These are phyloP conservation scores for Capronia epimyces DNA, from an alignment of 2,329 filamentous ascomycete genomes.

Conservation along the genomic window DNA sequence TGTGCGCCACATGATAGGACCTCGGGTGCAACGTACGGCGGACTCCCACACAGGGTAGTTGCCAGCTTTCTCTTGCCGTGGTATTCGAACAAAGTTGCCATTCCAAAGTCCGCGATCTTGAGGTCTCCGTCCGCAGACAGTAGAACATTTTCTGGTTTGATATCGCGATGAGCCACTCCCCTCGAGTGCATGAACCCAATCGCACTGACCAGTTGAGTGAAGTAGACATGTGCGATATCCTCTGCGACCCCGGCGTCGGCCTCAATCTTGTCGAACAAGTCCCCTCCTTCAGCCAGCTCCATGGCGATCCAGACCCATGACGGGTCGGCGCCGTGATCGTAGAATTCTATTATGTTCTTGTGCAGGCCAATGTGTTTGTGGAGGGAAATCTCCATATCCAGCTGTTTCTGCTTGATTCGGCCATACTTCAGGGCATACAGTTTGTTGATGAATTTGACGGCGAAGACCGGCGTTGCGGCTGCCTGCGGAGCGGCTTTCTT, in stretches of 20 bases:
- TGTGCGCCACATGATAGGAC: slow-evolving; percentile 58
- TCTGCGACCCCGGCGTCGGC: slow-evolving; percentile 91
- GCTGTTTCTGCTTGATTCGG: slow-evolving; percentile 79
- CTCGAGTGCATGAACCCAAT: slow-evolving; percentile 95
- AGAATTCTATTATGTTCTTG: slow-evolving; percentile 89
- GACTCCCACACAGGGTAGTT: slow-evolving; percentile 86
- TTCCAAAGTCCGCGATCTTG: slow-evolving; percentile 94
- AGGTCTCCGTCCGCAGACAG: slow-evolving; percentile 77
- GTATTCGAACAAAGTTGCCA: slow-evolving; percentile 89
- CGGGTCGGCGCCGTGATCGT: slow-evolving; percentile 76
- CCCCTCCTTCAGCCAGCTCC: slow-evolving; percentile 91
- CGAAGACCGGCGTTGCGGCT: slow-evolving; percentile 70
- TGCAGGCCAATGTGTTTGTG: slow-evolving; percentile 86
- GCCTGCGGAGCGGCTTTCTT: slow-evolving; percentile 83
- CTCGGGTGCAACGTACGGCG: slow-evolving; percentile 95
- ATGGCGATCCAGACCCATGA: slow-evolving; percentile 97
- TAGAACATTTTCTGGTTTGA: slow-evolving; percentile 93
- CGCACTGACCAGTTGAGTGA: slow-evolving; percentile 81
- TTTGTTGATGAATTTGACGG: slow-evolving; percentile 98
- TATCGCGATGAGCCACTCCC: slow-evolving; percentile 85
- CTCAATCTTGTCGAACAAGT: slow-evolving; percentile 99
- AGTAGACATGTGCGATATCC: slow-evolving; percentile 95
- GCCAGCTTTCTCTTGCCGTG: slow-evolving; percentile 76
- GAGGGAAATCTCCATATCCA: slow-evolving; percentile 84
- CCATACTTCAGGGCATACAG: slow-evolving; percentile 86